Base-by-base conservation (phyloP, 192 early-diverging fungal genomes). In the Backusella tuberculispora region DNA sequence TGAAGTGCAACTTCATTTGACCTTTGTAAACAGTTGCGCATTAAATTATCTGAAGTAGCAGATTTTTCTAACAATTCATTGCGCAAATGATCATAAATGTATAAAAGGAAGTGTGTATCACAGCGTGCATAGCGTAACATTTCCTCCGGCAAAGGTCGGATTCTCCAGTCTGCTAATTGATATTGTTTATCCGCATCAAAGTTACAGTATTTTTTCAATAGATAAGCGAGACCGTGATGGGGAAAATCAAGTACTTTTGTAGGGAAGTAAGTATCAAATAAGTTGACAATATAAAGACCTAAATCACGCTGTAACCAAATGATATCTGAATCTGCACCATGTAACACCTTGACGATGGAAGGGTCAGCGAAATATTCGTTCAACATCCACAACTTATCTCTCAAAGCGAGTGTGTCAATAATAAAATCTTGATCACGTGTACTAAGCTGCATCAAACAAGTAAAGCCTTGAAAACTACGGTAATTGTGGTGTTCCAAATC, bases 301-400 rank as follows among this genome's bases (percentile, higher is more conserved):
- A 99, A 99, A 74, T 99, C 98, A 21, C 92, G 88, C 83, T 99
- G 98, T 69, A 99, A 85, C 98, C 98, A 99, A 67, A 90, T 79
- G 19, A 99, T 90, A 88, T 99, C 98, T 81, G 81, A 88, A 21
- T 97, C 94, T n/a, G 98, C 97, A 79, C 98, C 98, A 77, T 99
- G 98, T 41, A 99, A 85, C 7, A 87, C 92, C 80, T 99, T 99
- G 81, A 95, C 83, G 38, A 93, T 91, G 7, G 82, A 80, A 13
- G 98, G 97, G 78, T 99, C 89, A 0, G 97, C 91, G 50, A 98
- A 97, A 8, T 88, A 83, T 6, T 87, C 77, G 83, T 99, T 99
- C n/a, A 99, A 81, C 14, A 84, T 72, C 69, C 89, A 89, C 56
- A 98, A 69, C 6, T 87, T 81, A 29, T 85, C 74, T 41, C 98